A percentile compares a stretch with the other conserved stretches of the same genome.
phyloP scores from a whole-genome alignment of 2,329 filamentous ascomycete species.

The Colletotrichum neosansevieriae region DNA sequence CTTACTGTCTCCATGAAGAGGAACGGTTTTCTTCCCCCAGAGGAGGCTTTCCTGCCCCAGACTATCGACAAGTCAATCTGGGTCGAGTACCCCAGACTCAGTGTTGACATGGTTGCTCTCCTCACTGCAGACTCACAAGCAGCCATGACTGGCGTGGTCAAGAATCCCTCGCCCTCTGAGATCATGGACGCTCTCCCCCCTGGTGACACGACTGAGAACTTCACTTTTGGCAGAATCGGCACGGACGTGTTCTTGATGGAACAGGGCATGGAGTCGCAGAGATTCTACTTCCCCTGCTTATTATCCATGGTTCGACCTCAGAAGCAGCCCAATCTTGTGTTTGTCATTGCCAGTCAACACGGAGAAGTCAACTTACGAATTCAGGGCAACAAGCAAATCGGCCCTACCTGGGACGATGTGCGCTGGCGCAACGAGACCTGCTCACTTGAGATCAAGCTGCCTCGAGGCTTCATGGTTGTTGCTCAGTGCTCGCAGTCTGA shows the following conservation, averaged over 20 bases:
- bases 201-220: slow-evolving; percentile 78
- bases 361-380: slow-evolving; percentile 81
- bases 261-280: slow-evolving; percentile 75
- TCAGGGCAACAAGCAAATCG: slow-evolving; percentile 74
- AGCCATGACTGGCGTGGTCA: slow-evolving; percentile 61
- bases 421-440: slow-evolving; percentile 79
- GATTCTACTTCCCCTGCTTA: slow-evolving; percentile 78
- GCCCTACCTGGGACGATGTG: slow-evolving; percentile 84
- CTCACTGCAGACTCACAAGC: slow-evolving; percentile 72
- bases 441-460: slow-evolving; percentile 76
- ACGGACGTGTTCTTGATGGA: slow-evolving; percentile 82
- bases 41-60: slow-evolving; percentile 77
- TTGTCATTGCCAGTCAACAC: slow-evolving; percentile 83
- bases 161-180: slow-evolving; percentile 60
- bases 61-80: slow-evolving; percentile 85
- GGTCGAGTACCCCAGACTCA: slow-evolving; percentile 81
- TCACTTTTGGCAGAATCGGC: slow-evolving; percentile 83
- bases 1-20: slow-evolving; percentile 85
- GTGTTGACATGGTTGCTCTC: slow-evolving; percentile 77
- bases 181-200: slow-evolving; percentile 80
- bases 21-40: slow-evolving; percentile 81
- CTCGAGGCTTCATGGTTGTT: slow-evolving; percentile 79
- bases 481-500: slow-evolving; percentile 81
- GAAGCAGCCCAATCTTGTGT: slow-evolving; percentile 76
- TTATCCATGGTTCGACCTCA: slow-evolving; percentile 80